Conservation (phyloP, 1,284 basidiomycete genomes). For the Chalciporus piperatoides region DNA sequence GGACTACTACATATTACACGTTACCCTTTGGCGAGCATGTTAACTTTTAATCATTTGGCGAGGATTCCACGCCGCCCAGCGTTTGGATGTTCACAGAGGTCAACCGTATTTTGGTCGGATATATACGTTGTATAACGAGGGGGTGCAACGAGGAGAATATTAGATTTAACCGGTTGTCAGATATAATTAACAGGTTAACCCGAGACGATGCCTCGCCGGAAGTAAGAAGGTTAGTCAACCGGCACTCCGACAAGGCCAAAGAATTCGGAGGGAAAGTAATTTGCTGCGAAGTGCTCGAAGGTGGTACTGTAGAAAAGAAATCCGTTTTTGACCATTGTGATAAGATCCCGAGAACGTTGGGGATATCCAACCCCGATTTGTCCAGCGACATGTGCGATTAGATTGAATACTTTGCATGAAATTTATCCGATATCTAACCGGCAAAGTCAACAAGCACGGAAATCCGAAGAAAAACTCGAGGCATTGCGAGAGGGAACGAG, state of each 20-base stretch:
- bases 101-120: neutral
- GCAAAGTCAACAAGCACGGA: neutral
- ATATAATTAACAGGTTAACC: neutral
- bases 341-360: neutral
- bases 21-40: neutral
- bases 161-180: too few species aligned
- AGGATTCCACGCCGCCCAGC: neutral
- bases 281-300: neutral
- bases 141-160: neutral
- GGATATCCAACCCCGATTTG: too few species aligned
- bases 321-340: neutral
- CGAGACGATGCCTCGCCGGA: neutral
- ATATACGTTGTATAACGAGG: neutral
- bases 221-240: neutral
- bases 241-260: neutral
- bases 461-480: slow-evolving; percentile 13
- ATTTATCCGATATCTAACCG: slow-evolving; percentile 12
- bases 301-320: neutral
- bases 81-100: neutral
- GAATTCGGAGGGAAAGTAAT: neutral
- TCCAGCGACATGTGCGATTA: neutral
- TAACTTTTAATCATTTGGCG: neutral
- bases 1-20: neutral
- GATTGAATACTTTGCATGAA: neutral
- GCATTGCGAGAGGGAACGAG: slow-evolving; percentile 14